phyloP scores from a whole-genome alignment of 163 green algal species.

The Prototheca cutis region DNA sequence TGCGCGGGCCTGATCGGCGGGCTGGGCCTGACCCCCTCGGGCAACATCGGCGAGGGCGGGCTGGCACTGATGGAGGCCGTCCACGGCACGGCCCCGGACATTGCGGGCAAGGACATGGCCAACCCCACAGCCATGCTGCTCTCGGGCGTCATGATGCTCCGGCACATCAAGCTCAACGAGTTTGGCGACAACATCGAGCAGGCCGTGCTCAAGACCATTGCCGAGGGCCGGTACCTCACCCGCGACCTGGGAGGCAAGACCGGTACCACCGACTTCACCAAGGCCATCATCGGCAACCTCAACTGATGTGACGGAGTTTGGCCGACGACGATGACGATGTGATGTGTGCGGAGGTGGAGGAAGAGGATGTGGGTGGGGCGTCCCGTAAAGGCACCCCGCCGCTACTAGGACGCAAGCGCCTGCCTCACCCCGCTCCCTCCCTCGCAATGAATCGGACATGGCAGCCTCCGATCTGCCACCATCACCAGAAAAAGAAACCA shows the following conservation, averaged over 20 bases:
- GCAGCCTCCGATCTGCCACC: too few species aligned
- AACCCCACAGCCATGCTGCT: constrained; percentile 93
- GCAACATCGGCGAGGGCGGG: constrained; percentile 78
- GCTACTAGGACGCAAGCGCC: too few species aligned
- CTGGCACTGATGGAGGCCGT: constrained; percentile 92
- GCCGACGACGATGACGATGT: too few species aligned
- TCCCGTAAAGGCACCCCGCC: too few species aligned
- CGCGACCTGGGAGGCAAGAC: constrained; percentile 80
- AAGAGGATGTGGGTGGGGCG: too few species aligned
- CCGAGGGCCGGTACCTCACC: constrained; percentile 81
- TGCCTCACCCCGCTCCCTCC: too few species aligned
- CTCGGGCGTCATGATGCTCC: constrained; percentile 86
- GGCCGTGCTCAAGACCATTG: constrained; percentile 70
- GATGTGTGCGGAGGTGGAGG: too few species aligned
- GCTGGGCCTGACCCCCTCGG: constrained; percentile 84
- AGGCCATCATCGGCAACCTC: constrained; percentile 78
- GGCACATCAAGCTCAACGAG: constrained; percentile 61
- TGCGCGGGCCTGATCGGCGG: constrained; percentile 91
- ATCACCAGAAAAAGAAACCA: too few species aligned
- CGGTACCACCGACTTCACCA: constrained; percentile 77
- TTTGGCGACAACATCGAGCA: constrained; percentile 55
- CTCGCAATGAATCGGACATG: too few species aligned
- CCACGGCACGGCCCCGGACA: constrained; percentile 91
- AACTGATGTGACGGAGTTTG: too few species aligned
- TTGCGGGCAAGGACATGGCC: constrained; percentile 86